Evolutionary conservation across 129 eudicot genomes (phyloP).

Genomic region (Erigeron canadensis): DNA sequence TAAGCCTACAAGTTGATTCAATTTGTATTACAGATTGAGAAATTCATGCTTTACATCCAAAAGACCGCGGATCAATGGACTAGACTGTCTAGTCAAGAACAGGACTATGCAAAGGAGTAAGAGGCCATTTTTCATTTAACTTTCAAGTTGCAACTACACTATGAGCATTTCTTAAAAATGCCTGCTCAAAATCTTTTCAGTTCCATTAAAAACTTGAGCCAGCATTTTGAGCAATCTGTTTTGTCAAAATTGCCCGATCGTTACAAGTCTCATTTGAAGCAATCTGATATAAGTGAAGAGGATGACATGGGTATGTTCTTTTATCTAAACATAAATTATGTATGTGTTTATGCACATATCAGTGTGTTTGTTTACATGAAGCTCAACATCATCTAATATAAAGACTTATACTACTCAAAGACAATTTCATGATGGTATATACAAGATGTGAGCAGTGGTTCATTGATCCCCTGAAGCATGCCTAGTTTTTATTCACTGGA

Average conservation of each 20-base stretch:
- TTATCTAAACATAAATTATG: neutral
- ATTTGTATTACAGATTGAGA: slow-evolving; percentile 65
- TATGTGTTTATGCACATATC: neutral
- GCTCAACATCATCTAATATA: no score
- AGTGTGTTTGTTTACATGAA: neutral
- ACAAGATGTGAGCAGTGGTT: no score
- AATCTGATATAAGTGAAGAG: slow-evolving; percentile 79
- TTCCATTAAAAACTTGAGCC: slow-evolving; percentile 53
- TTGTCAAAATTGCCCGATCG: slow-evolving; percentile 71
- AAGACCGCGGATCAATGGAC: slow-evolving; percentile 66
- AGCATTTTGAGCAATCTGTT: slow-evolving; percentile 70
- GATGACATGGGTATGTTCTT: slow-evolving; percentile 78
- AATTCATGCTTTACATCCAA: slow-evolving; percentile 61
- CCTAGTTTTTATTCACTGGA: no score
- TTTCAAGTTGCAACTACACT: neutral
- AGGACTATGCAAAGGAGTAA: slow-evolving; percentile 60
- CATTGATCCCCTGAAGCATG: no score
- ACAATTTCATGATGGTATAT: neutral
- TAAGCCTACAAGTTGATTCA: neutral
- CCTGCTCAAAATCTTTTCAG: slow-evolving; percentile 29
- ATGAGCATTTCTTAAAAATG: slow-evolving; percentile 3
- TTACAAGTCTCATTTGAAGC: slow-evolving; percentile 80
- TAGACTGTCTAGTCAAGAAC: slow-evolving; percentile 74
- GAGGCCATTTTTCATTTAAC: neutral
- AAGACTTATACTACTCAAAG: neutral